Conservation (phyloP, 345 rosid species). For the Populus tremula region DNA sequence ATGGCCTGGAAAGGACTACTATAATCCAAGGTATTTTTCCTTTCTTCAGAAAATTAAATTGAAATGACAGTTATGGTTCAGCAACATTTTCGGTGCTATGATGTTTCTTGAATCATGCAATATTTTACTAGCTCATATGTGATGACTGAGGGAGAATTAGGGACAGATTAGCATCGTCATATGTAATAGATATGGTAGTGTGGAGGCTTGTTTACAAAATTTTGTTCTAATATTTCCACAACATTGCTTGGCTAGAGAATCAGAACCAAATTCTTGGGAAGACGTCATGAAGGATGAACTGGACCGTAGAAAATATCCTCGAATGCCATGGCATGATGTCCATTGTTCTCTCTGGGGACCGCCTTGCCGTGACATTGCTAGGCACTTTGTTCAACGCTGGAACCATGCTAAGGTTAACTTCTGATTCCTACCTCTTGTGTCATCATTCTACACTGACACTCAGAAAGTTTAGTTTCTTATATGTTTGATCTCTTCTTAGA, state of each 20-base stretch:
- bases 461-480: constrained; percentile 9
- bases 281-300: constrained; percentile 81
- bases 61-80: background rate
- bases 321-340: constrained; percentile 99
- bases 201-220: background rate
- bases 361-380: constrained; percentile 81
- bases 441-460: background rate
- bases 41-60: background rate
- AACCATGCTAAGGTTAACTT: constrained; percentile 84
- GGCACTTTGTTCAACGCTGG: constrained; percentile 97
- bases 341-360: constrained; percentile 99
- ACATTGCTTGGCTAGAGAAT: constrained; percentile 55
- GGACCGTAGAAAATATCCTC: constrained; percentile 66
- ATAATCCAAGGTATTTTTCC: constrained; percentile 70
- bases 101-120: background rate
- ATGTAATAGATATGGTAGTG: background rate
- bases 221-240: background rate
- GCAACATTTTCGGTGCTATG: background rate
- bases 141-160: background rate
- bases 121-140: background rate
- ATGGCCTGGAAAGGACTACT: constrained; percentile 97
- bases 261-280: constrained; percentile 98
- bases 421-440: background rate
- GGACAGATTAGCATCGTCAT: background rate
- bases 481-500: constrained; percentile 34